phyloP scores from a whole-genome alignment of 768 basidiomycete species.

The Psilocybe tampanensis region DNA sequence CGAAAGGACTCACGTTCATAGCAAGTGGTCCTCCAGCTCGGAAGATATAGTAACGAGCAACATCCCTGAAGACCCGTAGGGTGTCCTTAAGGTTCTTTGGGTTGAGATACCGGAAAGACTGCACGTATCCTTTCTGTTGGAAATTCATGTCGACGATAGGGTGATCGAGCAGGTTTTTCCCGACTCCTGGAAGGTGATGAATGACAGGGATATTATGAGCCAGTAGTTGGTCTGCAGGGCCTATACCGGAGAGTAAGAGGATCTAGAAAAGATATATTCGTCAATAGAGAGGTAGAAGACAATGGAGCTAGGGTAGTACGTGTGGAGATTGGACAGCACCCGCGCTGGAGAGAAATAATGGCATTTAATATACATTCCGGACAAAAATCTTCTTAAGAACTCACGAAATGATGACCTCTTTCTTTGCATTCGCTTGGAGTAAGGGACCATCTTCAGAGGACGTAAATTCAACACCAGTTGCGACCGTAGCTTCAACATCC shows the following conservation, averaged over 20 bases:
- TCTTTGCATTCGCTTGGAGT: constrained; percentile 47
- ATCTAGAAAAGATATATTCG: constrained; percentile 36
- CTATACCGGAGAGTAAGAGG: constrained; percentile 78
- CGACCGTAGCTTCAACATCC: constrained; percentile 32
- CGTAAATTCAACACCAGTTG: constrained; percentile 56
- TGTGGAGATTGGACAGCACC: constrained; percentile 69
- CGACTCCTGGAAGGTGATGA: constrained; percentile 72
- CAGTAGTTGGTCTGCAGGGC: constrained; percentile 62
- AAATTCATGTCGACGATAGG: constrained; percentile 55
- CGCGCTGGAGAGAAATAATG: constrained; percentile 38
- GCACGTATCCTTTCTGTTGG: constrained; percentile 43
- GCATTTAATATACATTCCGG: too few relatives aligned
- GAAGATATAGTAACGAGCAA: constrained; percentile 43
- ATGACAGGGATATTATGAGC: constrained; percentile 56
- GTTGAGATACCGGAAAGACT: constrained; percentile 45
- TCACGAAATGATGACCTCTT: constrained; percentile 62
- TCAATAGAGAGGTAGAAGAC: background rate
- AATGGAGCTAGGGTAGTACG: constrained; percentile 28
- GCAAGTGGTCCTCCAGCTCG: constrained; percentile 52
- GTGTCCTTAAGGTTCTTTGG: constrained; percentile 31
- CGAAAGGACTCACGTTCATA: constrained; percentile 47
- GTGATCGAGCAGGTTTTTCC: constrained; percentile 77
- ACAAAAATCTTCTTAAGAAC: constrained; percentile 15
- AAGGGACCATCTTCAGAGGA: constrained; percentile 20
- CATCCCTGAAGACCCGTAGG: constrained; percentile 29